phyloP scores from a whole-genome alignment of 129 eudicot species.

The Flaveria linearis region DNA sequence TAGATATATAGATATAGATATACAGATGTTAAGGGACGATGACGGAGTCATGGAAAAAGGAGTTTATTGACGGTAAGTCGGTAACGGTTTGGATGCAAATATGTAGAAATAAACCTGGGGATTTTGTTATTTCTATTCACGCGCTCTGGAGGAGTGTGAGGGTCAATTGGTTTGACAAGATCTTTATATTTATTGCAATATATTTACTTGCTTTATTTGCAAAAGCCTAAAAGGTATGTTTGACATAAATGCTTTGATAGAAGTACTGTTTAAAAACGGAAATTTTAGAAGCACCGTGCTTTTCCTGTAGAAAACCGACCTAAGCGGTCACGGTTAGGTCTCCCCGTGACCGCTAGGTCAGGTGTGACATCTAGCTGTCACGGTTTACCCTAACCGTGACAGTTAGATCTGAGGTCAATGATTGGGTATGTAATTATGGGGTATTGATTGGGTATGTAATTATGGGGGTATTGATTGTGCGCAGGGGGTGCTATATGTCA shows the following conservation, averaged over 20 bases:
- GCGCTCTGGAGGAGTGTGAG: conserved; percentile 28
- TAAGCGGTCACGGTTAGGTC: too few relatives aligned
- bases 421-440: too few relatives aligned
- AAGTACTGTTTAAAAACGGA: neutral
- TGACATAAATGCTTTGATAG: neutral
- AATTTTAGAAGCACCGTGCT: too few relatives aligned
- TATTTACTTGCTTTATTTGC: neutral
- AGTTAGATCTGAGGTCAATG: too few relatives aligned
- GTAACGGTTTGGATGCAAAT: conserved; percentile 24
- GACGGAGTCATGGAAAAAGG: conserved; percentile 29
- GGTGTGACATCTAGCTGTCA: too few relatives aligned
- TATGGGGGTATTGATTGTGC: too few relatives aligned
- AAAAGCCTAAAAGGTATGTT: conserved; percentile 1
- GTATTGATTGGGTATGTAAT: too few relatives aligned
- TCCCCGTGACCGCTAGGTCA: too few relatives aligned
- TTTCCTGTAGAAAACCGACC: too few relatives aligned
- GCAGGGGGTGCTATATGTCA: too few relatives aligned
- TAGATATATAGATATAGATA: too few relatives aligned
- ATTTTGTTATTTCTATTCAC: conserved; percentile 13
- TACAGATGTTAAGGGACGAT: neutral
- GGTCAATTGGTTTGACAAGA: neutral
- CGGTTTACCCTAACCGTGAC: too few relatives aligned
- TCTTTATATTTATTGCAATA: neutral
- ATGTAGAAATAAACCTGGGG: neutral
- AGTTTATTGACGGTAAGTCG: conserved; percentile 27